Conservation (phyloP, 2,329 filamentous ascomycete genomes). For the Amphichorda felina region DNA sequence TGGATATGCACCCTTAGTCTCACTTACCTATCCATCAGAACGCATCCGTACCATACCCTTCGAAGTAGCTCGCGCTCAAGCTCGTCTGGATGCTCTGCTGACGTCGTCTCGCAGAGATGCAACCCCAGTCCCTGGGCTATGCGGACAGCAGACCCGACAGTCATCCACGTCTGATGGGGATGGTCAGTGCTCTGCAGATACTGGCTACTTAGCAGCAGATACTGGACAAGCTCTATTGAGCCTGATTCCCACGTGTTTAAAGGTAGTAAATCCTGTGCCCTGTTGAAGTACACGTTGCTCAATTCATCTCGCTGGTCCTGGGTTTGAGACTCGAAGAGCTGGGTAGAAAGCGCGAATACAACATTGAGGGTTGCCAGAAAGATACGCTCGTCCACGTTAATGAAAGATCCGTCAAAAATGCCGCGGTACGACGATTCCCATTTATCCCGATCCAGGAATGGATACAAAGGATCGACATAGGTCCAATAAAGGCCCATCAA, state of each 20-base stretch:
- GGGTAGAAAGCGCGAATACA: conserved; percentile 31
- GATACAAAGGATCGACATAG: conserved; percentile 32
- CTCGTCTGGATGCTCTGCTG: conserved; percentile 9
- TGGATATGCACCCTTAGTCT: too few relatives aligned
- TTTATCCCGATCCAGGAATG: conserved; percentile 24
- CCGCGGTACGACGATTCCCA: conserved; percentile 25
- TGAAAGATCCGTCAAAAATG: conserved; percentile 23
- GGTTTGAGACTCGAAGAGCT: conserved; percentile 26
- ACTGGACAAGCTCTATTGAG: conserved; percentile 31
- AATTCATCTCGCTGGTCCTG: conserved; percentile 24
- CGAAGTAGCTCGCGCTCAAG: conserved; percentile 13
- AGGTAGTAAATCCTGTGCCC: conserved; percentile 27
- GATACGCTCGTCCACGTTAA: conserved; percentile 25
- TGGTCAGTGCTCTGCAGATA: conserved; percentile 35
- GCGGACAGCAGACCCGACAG: conserved; percentile 30
- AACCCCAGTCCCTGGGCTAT: conserved; percentile 33
- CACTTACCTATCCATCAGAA: conserved; percentile 23
- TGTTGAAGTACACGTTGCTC: conserved; percentile 27
- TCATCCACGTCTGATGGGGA: conserved; percentile 36
- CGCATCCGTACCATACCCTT: conserved; percentile 23
- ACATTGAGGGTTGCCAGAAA: conserved; percentile 32
- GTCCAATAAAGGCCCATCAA: conserved; percentile 33
- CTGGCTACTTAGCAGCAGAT: conserved; percentile 31
- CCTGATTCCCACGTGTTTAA: conserved; percentile 29
- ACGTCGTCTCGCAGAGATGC: conserved; percentile 27